These are phyloP conservation scores for Cryptosporidium ryanae DNA, from an alignment of 169 alveolate genomes.

Conservation along the genomic window DNA sequence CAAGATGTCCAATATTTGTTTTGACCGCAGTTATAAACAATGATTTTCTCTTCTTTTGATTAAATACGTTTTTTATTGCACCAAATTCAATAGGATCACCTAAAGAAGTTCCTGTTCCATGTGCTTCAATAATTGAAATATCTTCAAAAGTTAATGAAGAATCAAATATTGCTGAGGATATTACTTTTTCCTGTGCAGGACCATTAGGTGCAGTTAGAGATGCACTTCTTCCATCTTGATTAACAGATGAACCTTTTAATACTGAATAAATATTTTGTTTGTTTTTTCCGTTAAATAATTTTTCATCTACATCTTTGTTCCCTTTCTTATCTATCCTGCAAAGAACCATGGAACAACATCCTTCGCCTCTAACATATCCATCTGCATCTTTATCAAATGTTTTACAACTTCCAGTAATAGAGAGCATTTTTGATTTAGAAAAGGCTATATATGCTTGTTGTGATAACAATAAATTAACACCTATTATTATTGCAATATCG, in stretches of 20 bases:
- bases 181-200: slow-evolving; percentile 67
- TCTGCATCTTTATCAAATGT: slow-evolving; percentile 72
- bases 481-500: slow-evolving; percentile 54
- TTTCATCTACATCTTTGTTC: slow-evolving; percentile 14
- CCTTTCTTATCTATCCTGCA: slow-evolving; percentile 37
- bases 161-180: slow-evolving; percentile 30
- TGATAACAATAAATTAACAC: slow-evolving; percentile 56
- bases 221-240: slow-evolving; percentile 75
- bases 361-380: slow-evolving; percentile 75
- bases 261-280: background rate
- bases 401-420: slow-evolving; percentile 60
- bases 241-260: slow-evolving; percentile 60
- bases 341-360: slow-evolving; percentile 59
- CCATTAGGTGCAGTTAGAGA: slow-evolving; percentile 75
- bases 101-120: slow-evolving; percentile 67
- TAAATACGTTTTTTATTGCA: slow-evolving; percentile 54
- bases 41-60: slow-evolving; percentile 36
- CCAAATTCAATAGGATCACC: slow-evolving; percentile 73
- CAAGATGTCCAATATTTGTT: slow-evolving; percentile 81
- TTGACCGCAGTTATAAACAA: slow-evolving; percentile 76
- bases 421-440: slow-evolving; percentile 66
- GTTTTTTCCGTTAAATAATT: background rate
- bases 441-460: slow-evolving; percentile 70
- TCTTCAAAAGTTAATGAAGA: slow-evolving; percentile 16
- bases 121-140: slow-evolving; percentile 56